Base-by-base conservation (phyloP, 192 early-diverging fungal genomes). In the Podila epigama region DNA sequence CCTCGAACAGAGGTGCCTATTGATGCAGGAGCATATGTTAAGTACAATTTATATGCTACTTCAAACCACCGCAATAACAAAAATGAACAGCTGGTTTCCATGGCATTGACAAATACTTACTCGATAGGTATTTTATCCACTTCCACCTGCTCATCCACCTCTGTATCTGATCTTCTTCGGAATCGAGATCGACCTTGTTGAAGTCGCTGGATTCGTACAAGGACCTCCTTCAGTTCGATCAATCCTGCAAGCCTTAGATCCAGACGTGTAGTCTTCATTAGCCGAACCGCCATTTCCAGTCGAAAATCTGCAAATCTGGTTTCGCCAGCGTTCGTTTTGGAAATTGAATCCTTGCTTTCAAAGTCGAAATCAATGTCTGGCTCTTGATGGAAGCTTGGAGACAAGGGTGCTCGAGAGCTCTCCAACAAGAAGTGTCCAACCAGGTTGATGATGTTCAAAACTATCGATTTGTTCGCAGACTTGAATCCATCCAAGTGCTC, bases 221-320 rank as follows among this genome's bases (percentile, higher is more conserved):
- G 70, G 18, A 81, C 75, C 15, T 79, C 80, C 63, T 84, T 84
- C 29, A 84, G 60, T 27, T 82, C 80, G 29, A 69, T 65, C 29
- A 84, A 51, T n/a, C 83, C 83, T 9, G 79, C 57, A 32, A 84
- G 69, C 28, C 83, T 63, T 33, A 84, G 41, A 55, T 84, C 83
- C 42, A 84, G 39, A 20, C 80, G 69, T 18, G 62, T 75, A 27
- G 75, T 73, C 34, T 81, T 84, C 70, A 84, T 75, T 48, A 84
- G 32, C 28, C 83, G 64, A 22, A 60, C 66, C 9, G 83, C 80
- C 51, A 84, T 81, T 44, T 81, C 80, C 11, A 84, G 55, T 55
- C 80, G 27, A 41, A 81, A 75, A 51, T 79, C 63, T 0, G 75
- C 60, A 70, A 50, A 82, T 57, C 79, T 70, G 68, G 72, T 69